Conservation (phyloP, 495 filamentous ascomycete species). For the Penicillium odoratum region DNA sequence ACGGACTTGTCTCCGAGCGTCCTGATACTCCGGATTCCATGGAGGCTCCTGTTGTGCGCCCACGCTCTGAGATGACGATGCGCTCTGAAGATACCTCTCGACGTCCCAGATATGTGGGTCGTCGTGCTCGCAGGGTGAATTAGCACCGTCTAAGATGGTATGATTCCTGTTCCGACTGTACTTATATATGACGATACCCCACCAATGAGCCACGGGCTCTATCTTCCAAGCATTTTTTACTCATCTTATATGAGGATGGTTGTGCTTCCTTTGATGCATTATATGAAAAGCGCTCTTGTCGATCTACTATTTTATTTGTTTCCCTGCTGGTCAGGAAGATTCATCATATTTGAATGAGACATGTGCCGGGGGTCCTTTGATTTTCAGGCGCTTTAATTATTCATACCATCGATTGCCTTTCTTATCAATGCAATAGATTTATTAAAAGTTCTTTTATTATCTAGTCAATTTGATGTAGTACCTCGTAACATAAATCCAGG, state of each 20-base stretch:
- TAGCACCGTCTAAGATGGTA: neutral
- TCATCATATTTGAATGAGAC: neutral
- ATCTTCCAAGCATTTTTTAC: neutral
- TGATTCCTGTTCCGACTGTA: neutral
- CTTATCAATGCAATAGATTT: neutral
- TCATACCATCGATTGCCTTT: neutral
- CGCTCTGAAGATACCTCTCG: constrained; percentile 24
- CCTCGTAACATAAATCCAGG: no score
- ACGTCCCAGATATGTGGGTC: constrained; percentile 41
- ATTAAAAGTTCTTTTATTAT: neutral
- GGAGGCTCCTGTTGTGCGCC: constrained; percentile 12
- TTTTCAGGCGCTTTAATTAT: neutral
- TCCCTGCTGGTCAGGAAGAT: constrained; percentile 10
- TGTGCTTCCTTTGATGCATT: constrained; percentile 1
- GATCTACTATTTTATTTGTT: neutral
- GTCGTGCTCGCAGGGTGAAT: constrained; percentile 31
- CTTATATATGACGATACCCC: constrained; percentile 19
- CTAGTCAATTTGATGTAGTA: no score
- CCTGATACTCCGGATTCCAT: constrained; percentile 21
- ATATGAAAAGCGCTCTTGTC: neutral
- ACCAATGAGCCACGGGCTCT: neutral
- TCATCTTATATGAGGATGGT: neutral
- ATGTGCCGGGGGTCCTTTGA: neutral
- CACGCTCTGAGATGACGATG: constrained; percentile 22
- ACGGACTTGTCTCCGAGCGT: constrained; percentile 4